Evolutionary conservation across 1,284 basidiomycete species (phyloP).

Genomic region (Earliella scabrosa): DNA sequence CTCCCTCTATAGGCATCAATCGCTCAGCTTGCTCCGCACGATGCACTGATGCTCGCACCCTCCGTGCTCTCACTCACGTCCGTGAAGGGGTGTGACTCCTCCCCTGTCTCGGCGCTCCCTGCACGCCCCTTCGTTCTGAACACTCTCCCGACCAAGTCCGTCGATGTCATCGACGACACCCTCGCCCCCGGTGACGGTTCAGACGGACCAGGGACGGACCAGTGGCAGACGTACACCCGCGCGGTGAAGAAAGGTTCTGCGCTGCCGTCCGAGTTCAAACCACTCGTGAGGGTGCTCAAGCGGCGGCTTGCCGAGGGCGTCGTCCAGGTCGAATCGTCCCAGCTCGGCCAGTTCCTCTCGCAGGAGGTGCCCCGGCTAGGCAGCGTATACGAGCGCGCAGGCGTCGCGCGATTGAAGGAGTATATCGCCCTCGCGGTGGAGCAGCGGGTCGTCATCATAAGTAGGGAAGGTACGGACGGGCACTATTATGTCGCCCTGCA

Average conservation of each 20-base stretch:
- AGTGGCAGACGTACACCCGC: conserved; percentile 18
- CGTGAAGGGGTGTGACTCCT: too few relatives aligned
- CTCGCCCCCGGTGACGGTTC: not conserved
- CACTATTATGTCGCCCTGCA: conserved; percentile 51
- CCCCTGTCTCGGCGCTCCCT: not conserved
- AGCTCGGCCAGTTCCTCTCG: conserved; percentile 32
- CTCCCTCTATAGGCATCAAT: not conserved
- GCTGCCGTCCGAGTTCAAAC: conserved; percentile 27
- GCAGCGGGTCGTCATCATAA: conserved; percentile 48
- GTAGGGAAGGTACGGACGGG: conserved; percentile 33
- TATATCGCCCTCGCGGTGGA: conserved; percentile 53
- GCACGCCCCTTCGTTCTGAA: not conserved
- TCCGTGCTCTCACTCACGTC: not conserved
- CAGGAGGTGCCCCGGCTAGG: conserved; percentile 26
- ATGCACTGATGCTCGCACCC: not conserved
- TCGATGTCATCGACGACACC: not conserved
- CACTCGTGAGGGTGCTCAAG: conserved; percentile 33
- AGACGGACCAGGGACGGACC: not conserved
- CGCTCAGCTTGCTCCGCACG: not conserved
- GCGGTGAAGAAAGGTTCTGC: conserved; percentile 12
- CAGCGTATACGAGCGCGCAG: conserved; percentile 47
- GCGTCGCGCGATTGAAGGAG: conserved; percentile 49
- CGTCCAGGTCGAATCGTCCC: conserved; percentile 29
- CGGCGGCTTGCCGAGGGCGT: conserved; percentile 38
- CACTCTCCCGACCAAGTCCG: not conserved